Evolutionary conservation across 1,284 basidiomycete species (phyloP), one percentile per base, ranked within the genome.

Genomic region (Leccinum angustisporum): DNA sequence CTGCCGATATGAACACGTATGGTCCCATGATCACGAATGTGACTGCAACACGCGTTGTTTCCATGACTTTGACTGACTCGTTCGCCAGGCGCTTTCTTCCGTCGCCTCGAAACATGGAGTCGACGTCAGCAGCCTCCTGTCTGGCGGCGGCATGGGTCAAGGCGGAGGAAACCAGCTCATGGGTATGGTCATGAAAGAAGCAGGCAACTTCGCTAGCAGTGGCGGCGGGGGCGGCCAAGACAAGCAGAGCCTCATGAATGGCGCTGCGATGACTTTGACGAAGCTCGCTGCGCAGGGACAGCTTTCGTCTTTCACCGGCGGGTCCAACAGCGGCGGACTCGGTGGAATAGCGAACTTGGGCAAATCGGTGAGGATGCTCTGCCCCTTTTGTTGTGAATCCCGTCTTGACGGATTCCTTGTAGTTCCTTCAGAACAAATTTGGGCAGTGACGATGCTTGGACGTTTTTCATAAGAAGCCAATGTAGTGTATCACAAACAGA

Each of bases 191-290:
- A 92, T 95, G 91, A 83, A 84, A 0, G 88, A 95, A 72, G 90
- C 86, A 0, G 80, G 82, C 33, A 86, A 27, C 27, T n/a, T 33
- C 10, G 27, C n/a, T 33, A 33, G 33, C 5, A 11, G 33, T n/a
- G 86, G 85, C 16, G 88, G 89, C 18, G 77, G 79, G 8, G 77
- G 86, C 2, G 80, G 83, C 21, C 89, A 88, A 14, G 83, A 83
- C 71, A 94, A 95, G 77, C 91, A 93, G 69, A 90, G 92, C 69
- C 87, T 87, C 5, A 84, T 95, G 69, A 92, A 90, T 67, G 83
- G 88, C 21, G 93, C 92, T 52, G 92, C 88, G 3, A 87, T 88
- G 85, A 93, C 89, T 1, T 84, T 92, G 61, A 87, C 94, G 84
- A 94, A 95, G 77, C 78, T 94, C 16, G 70, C 89, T 63, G 84